phyloP scores from a whole-genome alignment of 108 stramenopile genomes.

The Nitzschia putrida region DNA sequence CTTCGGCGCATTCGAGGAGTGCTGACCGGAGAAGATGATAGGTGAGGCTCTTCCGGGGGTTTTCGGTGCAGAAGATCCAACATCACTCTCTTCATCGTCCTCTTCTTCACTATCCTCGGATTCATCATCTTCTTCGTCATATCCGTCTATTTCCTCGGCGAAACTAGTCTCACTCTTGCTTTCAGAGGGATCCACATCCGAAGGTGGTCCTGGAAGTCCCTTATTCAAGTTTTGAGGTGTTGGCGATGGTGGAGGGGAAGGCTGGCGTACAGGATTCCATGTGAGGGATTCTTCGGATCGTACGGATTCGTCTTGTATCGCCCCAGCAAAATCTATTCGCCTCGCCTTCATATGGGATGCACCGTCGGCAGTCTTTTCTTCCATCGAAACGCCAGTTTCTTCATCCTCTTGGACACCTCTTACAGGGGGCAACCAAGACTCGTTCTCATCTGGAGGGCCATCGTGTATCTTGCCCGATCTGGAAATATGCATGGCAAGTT shows the following conservation, averaged over 20 bases:
- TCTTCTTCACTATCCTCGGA: not conserved
- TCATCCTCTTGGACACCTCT: not conserved
- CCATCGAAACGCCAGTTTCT: too few species aligned
- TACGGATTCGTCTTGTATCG: not conserved
- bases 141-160: not conserved
- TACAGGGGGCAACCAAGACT: conserved; percentile 18
- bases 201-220: not conserved
- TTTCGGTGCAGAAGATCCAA: not conserved
- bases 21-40: not conserved
- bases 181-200: not conserved
- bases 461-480: not conserved
- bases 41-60: not conserved
- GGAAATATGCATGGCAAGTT: conserved; percentile 6
- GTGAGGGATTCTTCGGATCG: conserved; percentile 1
- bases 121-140: conserved; percentile 1
- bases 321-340: conserved; percentile 8
- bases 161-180: too few species aligned
- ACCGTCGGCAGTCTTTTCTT: not conserved
- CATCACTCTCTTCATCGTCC: not conserved
- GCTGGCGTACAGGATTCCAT: conserved; percentile 10
- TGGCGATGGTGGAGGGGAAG: not conserved
- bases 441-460: conserved; percentile 13
- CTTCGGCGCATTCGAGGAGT: too few species aligned
- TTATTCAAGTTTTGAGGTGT: not conserved
- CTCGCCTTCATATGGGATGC: not conserved